Evolutionary conservation across 2,329 filamentous ascomycete species (phyloP).

Genomic region (Dichotomopilus funicola): DNA sequence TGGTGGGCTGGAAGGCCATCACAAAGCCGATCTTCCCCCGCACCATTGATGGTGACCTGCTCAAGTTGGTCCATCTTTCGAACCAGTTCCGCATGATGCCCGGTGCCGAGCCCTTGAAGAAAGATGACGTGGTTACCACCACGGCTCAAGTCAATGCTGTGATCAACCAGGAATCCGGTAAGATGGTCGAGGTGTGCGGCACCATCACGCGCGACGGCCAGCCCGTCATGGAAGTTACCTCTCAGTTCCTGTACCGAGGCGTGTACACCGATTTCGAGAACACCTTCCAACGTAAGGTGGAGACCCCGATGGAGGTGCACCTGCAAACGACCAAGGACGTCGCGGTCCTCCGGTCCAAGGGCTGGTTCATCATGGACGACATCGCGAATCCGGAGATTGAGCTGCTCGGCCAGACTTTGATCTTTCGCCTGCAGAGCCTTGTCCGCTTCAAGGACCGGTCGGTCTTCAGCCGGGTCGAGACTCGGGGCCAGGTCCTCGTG

Average conservation of each 20-base stretch:
- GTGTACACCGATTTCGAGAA: conserved; percentile 91
- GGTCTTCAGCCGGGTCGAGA: conserved; percentile 86
- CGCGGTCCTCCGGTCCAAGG: conserved; percentile 88
- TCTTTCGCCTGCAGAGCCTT: conserved; percentile 89
- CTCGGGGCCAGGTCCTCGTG: conserved; percentile 82
- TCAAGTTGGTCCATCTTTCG: conserved; percentile 93
- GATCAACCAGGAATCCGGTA: conserved; percentile 95
- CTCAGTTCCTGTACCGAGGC: conserved; percentile 95
- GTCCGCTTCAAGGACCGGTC: conserved; percentile 92
- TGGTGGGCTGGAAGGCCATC: conserved; percentile 98
- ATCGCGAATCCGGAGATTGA: conserved; percentile 61
- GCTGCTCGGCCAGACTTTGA: conserved; percentile 85
- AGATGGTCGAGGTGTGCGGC: conserved; percentile 99
- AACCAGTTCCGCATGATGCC: conserved; percentile 98
- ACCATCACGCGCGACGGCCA: conserved; percentile 80
- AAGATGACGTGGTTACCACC: conserved; percentile 86
- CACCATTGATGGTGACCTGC: conserved; percentile 88
- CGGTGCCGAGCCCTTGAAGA: conserved; percentile 89
- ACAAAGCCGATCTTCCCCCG: conserved; percentile 98
- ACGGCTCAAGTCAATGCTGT: conserved; percentile 96
- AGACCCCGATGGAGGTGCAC: conserved; percentile 91
- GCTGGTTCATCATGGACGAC: conserved; percentile 88
- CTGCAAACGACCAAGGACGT: conserved; percentile 84
- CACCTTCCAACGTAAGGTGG: conserved; percentile 95
- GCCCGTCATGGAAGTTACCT: conserved; percentile 96